Base-by-base conservation (phyloP, 257 asterid species). In the Thymus quinquecostatus region DNA sequence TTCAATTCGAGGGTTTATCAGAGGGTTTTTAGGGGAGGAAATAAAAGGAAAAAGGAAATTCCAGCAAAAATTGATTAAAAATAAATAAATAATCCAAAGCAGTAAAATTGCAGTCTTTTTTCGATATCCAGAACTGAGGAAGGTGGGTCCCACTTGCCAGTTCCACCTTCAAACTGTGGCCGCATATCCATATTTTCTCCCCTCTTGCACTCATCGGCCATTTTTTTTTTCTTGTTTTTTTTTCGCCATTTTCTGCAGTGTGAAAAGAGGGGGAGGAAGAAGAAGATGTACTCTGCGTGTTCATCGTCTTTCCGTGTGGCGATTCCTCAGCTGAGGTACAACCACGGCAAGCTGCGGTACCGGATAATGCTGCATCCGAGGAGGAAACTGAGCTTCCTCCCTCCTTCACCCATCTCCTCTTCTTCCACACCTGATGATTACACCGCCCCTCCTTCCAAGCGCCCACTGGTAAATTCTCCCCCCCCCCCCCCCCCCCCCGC, bases 401-500 rank as follows among this genome's bases (percentile, higher is more conserved):
- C 79, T 50, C 67, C 79, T 58, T 75, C 79, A 5, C 80, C 82
- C 1, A 70, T 83, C 69, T 82, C 76, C 66, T 83, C 89, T 72
- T 85, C 92, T 36, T 80, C 85, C 43, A 66, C 72, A 80, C 75
- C 62, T 51, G 85, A 80, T 45, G 94, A 88, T 69, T 77, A 75
- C 66, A 28, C 86, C 29, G 65, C 87, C 11, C 73, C 86, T 11
- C 73, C 86, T 57, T 75, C 81, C 34, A 81, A 78, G 36, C 85
- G 59, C 78, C 77, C 82, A 55, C 87, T 81, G 75, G 97, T 89
- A 67, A 67, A 6, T 27, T 65, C 36, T 27, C 3, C 27, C 21
- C 63, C 49, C 53, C 34, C 51, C 21, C 21, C 21, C 21, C 21
- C 21, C 21, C 21, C 21, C 21, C 21, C 21, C n/a, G n/a, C n/a